Evolutionary conservation across 257 asterid genomes (phyloP).

Genomic region (Hygrophila difformis): DNA sequence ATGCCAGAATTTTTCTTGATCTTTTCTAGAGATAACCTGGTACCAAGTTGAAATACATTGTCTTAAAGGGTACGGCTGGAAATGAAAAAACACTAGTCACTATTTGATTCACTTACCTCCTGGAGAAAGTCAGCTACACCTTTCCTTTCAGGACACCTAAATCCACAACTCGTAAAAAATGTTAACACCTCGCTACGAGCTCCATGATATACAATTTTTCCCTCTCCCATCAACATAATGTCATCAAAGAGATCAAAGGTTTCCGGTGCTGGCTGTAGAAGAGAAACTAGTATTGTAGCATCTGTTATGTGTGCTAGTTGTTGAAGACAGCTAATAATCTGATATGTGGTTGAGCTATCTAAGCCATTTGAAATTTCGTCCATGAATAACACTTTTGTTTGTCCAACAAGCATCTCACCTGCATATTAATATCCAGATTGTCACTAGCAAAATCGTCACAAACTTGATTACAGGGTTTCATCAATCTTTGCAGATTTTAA

Average conservation of each 20-base stretch:
- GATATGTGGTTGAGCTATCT: slow-evolving; percentile 57
- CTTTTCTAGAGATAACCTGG: slow-evolving; percentile 51
- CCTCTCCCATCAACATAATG: slow-evolving; percentile 47
- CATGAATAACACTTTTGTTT: slow-evolving; percentile 48
- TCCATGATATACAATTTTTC: slow-evolving; percentile 48
- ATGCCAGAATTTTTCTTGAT: slow-evolving; percentile 47
- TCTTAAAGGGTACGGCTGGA: background rate
- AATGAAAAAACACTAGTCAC: background rate
- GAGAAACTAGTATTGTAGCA: slow-evolving; percentile 41
- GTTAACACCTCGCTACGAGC: slow-evolving; percentile 28
- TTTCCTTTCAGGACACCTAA: slow-evolving; percentile 52
- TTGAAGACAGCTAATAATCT: slow-evolving; percentile 36
- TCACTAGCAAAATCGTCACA: too few relatives aligned
- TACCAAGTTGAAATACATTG: background rate
- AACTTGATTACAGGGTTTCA: too few relatives aligned
- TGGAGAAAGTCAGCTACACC: slow-evolving; percentile 65
- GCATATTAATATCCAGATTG: slow-evolving; percentile 3
- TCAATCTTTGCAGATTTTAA: too few relatives aligned
- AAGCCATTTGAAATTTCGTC: slow-evolving; percentile 56
- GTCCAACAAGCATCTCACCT: slow-evolving; percentile 66
- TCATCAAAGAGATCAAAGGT: slow-evolving; percentile 52
- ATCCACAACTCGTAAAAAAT: slow-evolving; percentile 42
- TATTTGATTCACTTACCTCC: slow-evolving; percentile 27
- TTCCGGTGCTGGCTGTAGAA: slow-evolving; percentile 64
- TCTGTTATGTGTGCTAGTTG: slow-evolving; percentile 41